Evolutionary conservation across 192 early-diverging fungal species (phyloP).

Genomic region (Linnemannia hyalina): DNA sequence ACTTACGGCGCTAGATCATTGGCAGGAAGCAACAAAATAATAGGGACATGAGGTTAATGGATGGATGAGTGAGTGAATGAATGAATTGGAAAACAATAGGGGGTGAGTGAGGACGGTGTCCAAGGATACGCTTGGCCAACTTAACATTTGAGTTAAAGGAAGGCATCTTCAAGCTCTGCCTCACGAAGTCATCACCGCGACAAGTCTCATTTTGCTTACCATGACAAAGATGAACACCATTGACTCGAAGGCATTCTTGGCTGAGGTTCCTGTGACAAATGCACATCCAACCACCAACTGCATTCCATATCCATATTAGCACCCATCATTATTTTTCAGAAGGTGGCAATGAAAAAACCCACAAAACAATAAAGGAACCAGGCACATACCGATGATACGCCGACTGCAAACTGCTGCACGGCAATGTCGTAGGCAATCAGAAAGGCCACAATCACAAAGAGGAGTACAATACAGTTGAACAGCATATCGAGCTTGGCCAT

Average conservation of each 20-base stretch:
- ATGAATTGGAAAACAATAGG: too few relatives aligned
- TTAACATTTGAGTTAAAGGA: not conserved
- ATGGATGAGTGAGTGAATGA: too few relatives aligned
- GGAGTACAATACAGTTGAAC: constrained; percentile 24
- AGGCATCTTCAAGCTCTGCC: not conserved
- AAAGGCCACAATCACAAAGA: constrained; percentile 39
- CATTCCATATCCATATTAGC: not conserved
- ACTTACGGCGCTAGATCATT: constrained; percentile 26
- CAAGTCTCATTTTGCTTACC: constrained; percentile 4
- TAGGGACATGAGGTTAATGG: too few relatives aligned
- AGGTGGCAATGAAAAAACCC: not conserved
- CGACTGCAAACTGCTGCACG: constrained; percentile 47
- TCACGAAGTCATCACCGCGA: not conserved
- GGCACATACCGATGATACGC: constrained; percentile 39
- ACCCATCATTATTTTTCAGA: too few relatives aligned
- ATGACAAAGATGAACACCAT: constrained; percentile 54
- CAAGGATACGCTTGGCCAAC: not conserved
- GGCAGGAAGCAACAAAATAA: too few relatives aligned
- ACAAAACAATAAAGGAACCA: not conserved
- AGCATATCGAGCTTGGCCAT: constrained; percentile 51
- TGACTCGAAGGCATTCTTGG: constrained; percentile 51
- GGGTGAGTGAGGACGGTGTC: too few relatives aligned
- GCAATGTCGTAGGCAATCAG: constrained; percentile 41
- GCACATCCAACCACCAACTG: constrained; percentile 47
- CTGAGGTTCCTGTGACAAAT: constrained; percentile 49